phyloP scores from a whole-genome alignment of 768 basidiomycete genomes.

The Trametes coccinea region DNA sequence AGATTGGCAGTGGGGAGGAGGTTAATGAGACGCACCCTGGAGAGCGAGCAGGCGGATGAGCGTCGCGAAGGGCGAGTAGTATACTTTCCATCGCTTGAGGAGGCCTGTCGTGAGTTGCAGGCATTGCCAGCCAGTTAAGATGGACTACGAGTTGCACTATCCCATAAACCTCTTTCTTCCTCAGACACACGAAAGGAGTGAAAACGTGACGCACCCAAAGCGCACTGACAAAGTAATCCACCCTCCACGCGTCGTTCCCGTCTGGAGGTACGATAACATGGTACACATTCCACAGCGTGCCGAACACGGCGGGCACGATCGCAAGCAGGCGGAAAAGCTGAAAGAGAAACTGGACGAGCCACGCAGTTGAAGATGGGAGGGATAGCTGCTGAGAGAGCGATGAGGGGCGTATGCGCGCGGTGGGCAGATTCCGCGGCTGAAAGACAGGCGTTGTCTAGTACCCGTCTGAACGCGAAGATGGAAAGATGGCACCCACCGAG shows the following conservation, averaged over 20 bases:
- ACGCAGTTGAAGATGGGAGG: conserved; percentile 47
- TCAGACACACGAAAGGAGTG: too few relatives aligned
- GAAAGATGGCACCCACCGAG: conserved; percentile 50
- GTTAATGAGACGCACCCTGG: conserved; percentile 46
- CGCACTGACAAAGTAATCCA: conserved; percentile 67
- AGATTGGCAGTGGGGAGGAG: too few relatives aligned
- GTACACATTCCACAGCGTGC: conserved; percentile 63
- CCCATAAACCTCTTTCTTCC: background rate
- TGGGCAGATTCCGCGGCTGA: conserved; percentile 68
- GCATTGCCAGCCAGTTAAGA: conserved; percentile 89
- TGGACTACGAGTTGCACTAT: conserved; percentile 48
- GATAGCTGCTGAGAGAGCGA: conserved; percentile 27
- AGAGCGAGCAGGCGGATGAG: conserved; percentile 90
- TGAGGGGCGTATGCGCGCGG: conserved; percentile 46
- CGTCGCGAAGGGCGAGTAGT: conserved; percentile 86
- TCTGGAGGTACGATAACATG: conserved; percentile 49
- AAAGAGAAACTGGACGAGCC: conserved; percentile 64
- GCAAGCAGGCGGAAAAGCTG: conserved; percentile 69
- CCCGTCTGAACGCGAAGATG: background rate
- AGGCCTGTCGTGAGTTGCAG: conserved; percentile 86
- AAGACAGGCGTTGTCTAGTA: background rate
- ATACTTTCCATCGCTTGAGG: conserved; percentile 84
- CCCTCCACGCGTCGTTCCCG: conserved; percentile 37
- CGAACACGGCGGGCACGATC: conserved; percentile 70
- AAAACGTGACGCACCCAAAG: conserved; percentile 58